Conservation (phyloP, 176 grass and related monocot genomes). For the Chloris gayana region DNA sequence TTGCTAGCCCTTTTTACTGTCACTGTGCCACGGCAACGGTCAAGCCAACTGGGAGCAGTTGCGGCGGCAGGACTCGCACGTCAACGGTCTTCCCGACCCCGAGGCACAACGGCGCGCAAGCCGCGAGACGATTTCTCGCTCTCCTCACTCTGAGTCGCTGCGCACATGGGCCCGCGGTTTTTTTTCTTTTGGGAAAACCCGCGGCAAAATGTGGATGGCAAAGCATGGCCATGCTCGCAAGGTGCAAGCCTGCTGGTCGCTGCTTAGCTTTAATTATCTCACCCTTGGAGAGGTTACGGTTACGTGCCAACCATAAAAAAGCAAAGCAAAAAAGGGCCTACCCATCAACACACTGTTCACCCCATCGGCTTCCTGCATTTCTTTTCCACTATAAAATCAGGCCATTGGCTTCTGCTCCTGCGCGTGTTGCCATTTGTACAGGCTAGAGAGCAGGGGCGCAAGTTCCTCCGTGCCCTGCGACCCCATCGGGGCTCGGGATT, state of each 20-base stretch:
- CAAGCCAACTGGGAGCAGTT: constrained; percentile 12
- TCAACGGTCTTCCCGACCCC: constrained; percentile 28
- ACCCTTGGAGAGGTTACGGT: background rate
- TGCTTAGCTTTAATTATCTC: too few relatives aligned
- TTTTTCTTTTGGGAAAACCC: too few relatives aligned
- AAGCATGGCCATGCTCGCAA: background rate
- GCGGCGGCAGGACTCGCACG: background rate
- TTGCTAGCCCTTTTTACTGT: too few relatives aligned
- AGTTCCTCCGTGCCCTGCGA: background rate
- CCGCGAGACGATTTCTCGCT: constrained; percentile 22
- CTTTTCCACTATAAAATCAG: constrained; percentile 4
- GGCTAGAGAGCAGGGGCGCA: background rate
- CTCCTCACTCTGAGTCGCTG: background rate
- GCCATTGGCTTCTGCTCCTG: background rate
- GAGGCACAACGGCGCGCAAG: background rate
- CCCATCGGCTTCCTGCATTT: background rate
- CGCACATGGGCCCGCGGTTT: constrained; percentile 51
- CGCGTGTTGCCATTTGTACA: constrained; percentile 38
- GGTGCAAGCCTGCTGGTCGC: background rate
- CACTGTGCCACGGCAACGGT: constrained; percentile 42
- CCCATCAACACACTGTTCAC: constrained; percentile 12
- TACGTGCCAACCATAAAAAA: background rate
- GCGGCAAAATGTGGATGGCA: constrained; percentile 11
- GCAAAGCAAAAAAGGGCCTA: background rate
- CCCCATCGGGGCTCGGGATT: constrained; percentile 38